Percentiles rank a stretch among this genome's conserved stretches.
These are phyloP conservation scores for Hemileia vastatrix DNA, from an alignment of 1,284 basidiomycete genomes.

Conservation along the genomic window DNA sequence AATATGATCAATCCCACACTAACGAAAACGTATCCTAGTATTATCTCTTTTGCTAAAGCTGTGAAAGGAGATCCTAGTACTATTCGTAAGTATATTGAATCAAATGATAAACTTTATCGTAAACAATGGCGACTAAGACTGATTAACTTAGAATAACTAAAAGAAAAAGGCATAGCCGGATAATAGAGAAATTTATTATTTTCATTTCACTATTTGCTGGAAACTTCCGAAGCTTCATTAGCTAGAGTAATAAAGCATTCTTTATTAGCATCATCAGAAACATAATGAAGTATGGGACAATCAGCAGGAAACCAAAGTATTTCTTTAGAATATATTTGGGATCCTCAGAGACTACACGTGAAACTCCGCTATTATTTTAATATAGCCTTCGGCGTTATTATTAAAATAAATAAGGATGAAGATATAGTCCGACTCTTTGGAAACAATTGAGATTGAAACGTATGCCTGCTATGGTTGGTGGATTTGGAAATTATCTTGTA, in stretches of 20 bases:
- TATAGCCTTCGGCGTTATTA: too few relatives aligned
- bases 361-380: slow-evolving; percentile 26
- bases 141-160: too few relatives aligned
- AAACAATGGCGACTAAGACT: too few relatives aligned
- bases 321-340: slow-evolving; percentile 18
- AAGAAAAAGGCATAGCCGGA: too few relatives aligned
- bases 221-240: slow-evolving; percentile 25
- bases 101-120: too few relatives aligned
- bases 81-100: too few relatives aligned
- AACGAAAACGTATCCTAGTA: too few relatives aligned
- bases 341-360: slow-evolving; percentile 26
- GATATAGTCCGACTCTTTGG: slow-evolving; percentile 27
- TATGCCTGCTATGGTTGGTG: slow-evolving; percentile 37
- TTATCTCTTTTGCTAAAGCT: too few relatives aligned
- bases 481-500: slow-evolving; percentile 40
- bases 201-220: slow-evolving; percentile 24
- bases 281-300: slow-evolving; percentile 24
- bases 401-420: too few relatives aligned
- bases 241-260: slow-evolving; percentile 28
- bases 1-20: too few relatives aligned
- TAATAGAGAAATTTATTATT: slow-evolving; percentile 27
- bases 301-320: slow-evolving; percentile 29
- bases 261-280: slow-evolving; percentile 23
- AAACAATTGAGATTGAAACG: slow-evolving; percentile 18
- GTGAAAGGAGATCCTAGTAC: too few relatives aligned